Base-by-base conservation (phyloP, 148 eudicot species). In the Hydrangea macrophylla region DNA sequence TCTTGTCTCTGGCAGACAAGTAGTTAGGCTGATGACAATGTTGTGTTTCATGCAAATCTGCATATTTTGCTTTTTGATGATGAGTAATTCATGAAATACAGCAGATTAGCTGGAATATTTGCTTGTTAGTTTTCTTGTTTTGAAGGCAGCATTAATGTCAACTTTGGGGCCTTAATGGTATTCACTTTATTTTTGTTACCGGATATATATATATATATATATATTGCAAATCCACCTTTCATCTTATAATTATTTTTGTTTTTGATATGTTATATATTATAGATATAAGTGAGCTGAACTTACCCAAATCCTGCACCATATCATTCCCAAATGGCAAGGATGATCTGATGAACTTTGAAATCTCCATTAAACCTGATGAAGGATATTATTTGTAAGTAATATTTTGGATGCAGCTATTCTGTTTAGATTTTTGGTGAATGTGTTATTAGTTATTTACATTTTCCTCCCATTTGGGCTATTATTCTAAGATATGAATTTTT, bases 261-360 rank as follows among this genome's bases (percentile, higher is more conserved):
- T 66, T 30, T 53, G 45, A 66, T 45, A 51, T 36, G 17, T 68
- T 26, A 0, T 23, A 15, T 69, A 25, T 68, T 78, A 67, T 48
- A 85, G 90, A 85, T 65, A 80, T 85, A 40, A 85, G 74, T 65
- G 90, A 85, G 71, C 67, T 85, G 56, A 85, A 82, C 73, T 67
- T 85, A 50, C 86, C 86, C 2, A 74, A 79, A 70, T 70, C 86
- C 2, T 85, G 90, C 45, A 64, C 50, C 70, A 80, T 83, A 25
- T 67, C 73, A 8, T 86, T 86, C 68, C 85, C 90, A 27, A 81
- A 77, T 70, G 90, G 87, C 54, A 81, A 83, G 67, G 90, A 86
- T 73, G 85, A 83, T 20, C 66, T 85, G 57, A 85, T 85, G 90
- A 78, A 76, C 70, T 85, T 85, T 76, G 90, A 83, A 65, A 79